Base-by-base conservation (phyloP, 257 asterid species). In the Knoxia roxburghii region DNA sequence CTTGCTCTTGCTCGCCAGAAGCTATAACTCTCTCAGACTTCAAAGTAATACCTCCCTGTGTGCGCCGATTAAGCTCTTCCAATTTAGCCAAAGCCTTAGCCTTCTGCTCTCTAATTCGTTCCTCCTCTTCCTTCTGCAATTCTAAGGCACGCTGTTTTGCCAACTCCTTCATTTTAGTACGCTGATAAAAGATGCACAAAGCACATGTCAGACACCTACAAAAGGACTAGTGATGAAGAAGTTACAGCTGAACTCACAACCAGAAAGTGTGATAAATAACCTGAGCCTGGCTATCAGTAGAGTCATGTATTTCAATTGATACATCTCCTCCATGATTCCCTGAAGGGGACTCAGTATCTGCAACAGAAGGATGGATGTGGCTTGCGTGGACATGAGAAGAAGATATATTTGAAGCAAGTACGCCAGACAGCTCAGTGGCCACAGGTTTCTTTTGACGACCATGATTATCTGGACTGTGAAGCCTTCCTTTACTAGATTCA, bases 101-200 rank as follows among this genome's bases (percentile, higher is more conserved):
- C 80, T 75, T 94, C 83, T 90, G 96, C 75, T 94, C 96, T 75
- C 82, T 87, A 21, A 37, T 80, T 57, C 96, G 77, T 64, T 88
- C 99, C 75, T 90, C 99, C 79, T 94, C 99, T 84, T 94, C 97
- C 86, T 74, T 94, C 80, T 87, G 96, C 57, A 84, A 75, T 74
- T 87, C 93, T 55, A 85, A 62, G 69, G 88, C 90, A 53, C 95
- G 95, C 71, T 88, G 95, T 83, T 83, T 94, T 50, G 87, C 94
- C 48, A 87, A 53, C 76, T 86, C 96, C 76, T 78, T 85, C 89
- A 75, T 80, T 78, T 81, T 94, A 64, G 78, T 84, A 52, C 89
- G 91, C 97, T 90, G 85, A 48, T 75, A 59, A 67, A 75, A 73
- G 32, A 56, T 65, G 68, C 40, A 51, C 21, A 54, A 39, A 55